Base-by-base conservation (phyloP, 306 rosid species). In the Oemleria cerasiformis region DNA sequence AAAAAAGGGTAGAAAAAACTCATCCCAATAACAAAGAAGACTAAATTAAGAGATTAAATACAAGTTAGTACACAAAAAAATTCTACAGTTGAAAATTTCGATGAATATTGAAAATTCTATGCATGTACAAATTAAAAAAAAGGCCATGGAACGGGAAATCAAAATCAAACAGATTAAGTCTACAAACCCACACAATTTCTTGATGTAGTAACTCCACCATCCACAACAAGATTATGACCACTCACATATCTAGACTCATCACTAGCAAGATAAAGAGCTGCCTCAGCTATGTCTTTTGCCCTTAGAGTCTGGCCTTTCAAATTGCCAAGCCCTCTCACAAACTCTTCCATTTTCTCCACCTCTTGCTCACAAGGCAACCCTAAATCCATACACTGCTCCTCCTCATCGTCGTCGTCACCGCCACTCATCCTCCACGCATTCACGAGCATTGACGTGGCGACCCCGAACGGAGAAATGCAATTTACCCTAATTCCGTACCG, bases 241-340 rank as follows among this genome's bases (percentile, higher is more conserved):
- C 97, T 93, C 53, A 93, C 85, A 77, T 93, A 93, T 69, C 73
- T 93, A 1, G 98, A 90, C 63, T 93, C 98, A n/a, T 90, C 98
- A 68, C 93, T 81, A 21, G 97, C 98, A 62, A 93, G 96, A 79
- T 84, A 93, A 21, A 93, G 92, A 19, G 91, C 98, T 14, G 98
- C 98, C 80, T 93, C 96, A 6, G 98, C 97, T 21, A 93, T 79
- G 66, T 90, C 98, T 53, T 81, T 82, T 6, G 89, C 68, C 78
- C 76, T 93, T 42, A 93, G 73, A 9, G 92, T 88, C 44, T 85
- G 47, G 7, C 98, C 98, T 81, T 81, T 86, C 65, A 93, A 81
- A 54, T 85, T 90, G 8, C 82, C 96, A 21, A 93, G 61, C 21
- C 90, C 92, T 81, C 96, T 84, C 61, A 93, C 97, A 73, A 88